These are phyloP conservation scores for Colletotrichum higginsianum DNA, from an alignment of 2,329 filamentous ascomycete genomes.

Conservation along the genomic window DNA sequence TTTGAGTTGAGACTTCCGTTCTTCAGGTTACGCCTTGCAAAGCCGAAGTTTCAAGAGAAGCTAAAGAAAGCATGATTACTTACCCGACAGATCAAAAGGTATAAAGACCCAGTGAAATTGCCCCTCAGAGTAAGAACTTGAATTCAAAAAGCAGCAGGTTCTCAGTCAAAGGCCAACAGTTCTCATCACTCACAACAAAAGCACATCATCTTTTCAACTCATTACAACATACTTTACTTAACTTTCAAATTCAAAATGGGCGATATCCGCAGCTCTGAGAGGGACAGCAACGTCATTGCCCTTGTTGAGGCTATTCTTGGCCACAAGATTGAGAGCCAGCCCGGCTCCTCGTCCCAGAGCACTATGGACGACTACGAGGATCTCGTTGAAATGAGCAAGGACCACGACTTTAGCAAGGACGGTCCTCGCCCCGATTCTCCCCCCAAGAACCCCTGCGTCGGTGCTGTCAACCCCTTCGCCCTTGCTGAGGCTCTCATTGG, in stretches of 20 bases:
- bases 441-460: constrained; percentile 56
- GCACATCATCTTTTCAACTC: constrained; percentile 15
- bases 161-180: not conserved
- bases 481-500: constrained; percentile 60
- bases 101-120: constrained; percentile 19
- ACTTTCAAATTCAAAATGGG: constrained; percentile 42
- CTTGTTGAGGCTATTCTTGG: constrained; percentile 57
- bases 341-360: constrained; percentile 46
- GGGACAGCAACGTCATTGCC: constrained; percentile 44
- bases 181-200: not conserved
- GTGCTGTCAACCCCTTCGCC: constrained; percentile 61
- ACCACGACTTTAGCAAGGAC: constrained; percentile 44
- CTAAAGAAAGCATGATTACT: not conserved
- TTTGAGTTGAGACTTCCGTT: constrained; percentile 33
- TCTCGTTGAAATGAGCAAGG: constrained; percentile 48
- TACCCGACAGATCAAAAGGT: not conserved
- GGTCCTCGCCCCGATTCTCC: constrained; percentile 52
- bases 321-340: constrained; percentile 49
- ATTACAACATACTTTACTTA: constrained; percentile 37
- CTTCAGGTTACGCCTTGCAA: constrained; percentile 33
- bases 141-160: not conserved
- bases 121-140: fast-evolving
- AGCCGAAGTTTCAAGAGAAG: constrained; percentile 4
- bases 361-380: constrained; percentile 54
- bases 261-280: constrained; percentile 35